Base-by-base conservation (phyloP, 139 green algal genomes). In the Bryopsis sp. region DNA sequence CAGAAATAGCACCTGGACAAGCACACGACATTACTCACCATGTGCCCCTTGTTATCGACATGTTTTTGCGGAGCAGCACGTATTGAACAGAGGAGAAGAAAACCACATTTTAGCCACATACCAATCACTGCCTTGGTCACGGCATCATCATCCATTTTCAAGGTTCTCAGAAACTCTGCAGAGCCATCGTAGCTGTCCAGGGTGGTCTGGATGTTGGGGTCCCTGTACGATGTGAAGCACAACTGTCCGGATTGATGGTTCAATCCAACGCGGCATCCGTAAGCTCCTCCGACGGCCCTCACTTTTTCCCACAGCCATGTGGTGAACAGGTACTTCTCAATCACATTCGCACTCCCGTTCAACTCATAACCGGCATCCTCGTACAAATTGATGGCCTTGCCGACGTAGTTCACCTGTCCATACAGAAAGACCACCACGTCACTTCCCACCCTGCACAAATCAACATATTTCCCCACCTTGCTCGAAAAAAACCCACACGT, bases 251-350 rank as follows among this genome's bases (percentile, higher is more conserved):
- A 87, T 83, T 99, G 89, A 7, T 81, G 85, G 83, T 99, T 93
- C 75, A 99, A 99, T 75, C 90, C 87, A 77, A 82, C 95, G 83
- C 97, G 97, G 77, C 93, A 94, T 58, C 94, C 94, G 70, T 99
- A 99, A 0, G 94, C 94, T 29, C 94, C 94, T n/a, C 94, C 94
- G 59, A 82, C 76, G 64, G 96, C 91, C 35, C 91, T 88, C 39
- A 97, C 88, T n/a, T 87, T 76, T 80, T 99, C 94, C 94, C 94
- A 99, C 63, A 99, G 82, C 88, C 90, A 98, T n/a, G 83, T 95
- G 47, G 82, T 97, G 72, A 86, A 87, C 47, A 99, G 79, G 64
- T 90, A 75, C 86, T 99, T 99, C 81, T 91, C 93, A 72, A 98
- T 89, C 7, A 99, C 94, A 74, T 96, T 97, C 3, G 84, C 74